Base-by-base conservation (phyloP, 441 rosid genomes). In the Gossypium davidsonii region DNA sequence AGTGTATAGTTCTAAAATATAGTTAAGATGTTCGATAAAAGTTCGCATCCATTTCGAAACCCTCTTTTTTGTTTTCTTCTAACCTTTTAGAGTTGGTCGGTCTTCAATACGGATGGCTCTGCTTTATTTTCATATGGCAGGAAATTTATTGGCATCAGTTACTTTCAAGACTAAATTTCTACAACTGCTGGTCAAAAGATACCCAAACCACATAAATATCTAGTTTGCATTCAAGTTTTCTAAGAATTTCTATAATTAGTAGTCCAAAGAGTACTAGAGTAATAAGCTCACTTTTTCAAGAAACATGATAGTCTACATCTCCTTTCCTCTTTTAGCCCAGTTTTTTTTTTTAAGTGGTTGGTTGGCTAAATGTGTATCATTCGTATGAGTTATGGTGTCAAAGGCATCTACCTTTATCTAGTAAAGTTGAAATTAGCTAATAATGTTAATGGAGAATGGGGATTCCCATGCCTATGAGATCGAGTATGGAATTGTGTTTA, bases 21-120 rank as follows among this genome's bases (percentile, higher is more conserved):
- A 9, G 25, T 49, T 25, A 67, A 26, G 59, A 15, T 67, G 71
- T 49, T 49, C 11, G 60, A 68, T 18, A 51, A 37, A 51, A 68
- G 71, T 52, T 68, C 72, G 10, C 72, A 68, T 68, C 59, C 26
- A 52, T 5, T 15, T 51, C 20, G 15, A 5, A 68, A 51, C n/a
- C 9, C 25, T 1, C 4, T 55, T 18, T 15, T 26, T 51, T 21
- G 11, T 46, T 23, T 21, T 66, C 11, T 66, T 66, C 15, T 4
- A 11, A 10, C 46, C 44, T 60, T 39, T 42, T 31, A 31, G 46
- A 34, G 44, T 62, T 44, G 6, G 37, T 46, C 56, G 17, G 25
- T 14, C 56, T 21, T 65, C 15, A 25, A 65, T 46, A 21, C 26
- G 56, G n/a, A 23, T 66, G 56, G 57, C 70, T 23, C 56, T 46